phyloP scores from a whole-genome alignment of 75 land plant species.

The Picea glauca region DNA sequence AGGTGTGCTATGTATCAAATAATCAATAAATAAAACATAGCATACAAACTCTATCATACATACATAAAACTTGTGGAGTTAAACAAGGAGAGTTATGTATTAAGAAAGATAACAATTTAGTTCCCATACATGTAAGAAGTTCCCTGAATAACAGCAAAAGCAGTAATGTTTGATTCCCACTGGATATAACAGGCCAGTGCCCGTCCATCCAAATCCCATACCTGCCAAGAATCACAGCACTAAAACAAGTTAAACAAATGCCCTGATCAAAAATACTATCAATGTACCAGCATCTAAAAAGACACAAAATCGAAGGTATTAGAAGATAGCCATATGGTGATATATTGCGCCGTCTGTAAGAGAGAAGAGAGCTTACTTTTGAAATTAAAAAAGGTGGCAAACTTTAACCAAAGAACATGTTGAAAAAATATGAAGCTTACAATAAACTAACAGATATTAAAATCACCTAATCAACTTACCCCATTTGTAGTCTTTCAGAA shows the following conservation, averaged over 20 bases:
- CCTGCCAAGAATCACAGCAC: slow-evolving; percentile 27
- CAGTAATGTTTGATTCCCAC: slow-evolving; percentile 75
- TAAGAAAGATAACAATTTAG: slow-evolving; percentile 5
- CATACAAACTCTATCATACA: too few species aligned
- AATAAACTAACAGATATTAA: background rate
- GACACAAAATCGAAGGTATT: background rate
- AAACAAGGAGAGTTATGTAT: background rate
- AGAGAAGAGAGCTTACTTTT: background rate
- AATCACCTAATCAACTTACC: background rate
- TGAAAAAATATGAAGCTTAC: too few species aligned
- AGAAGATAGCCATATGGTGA: background rate
- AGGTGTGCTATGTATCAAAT: too few species aligned
- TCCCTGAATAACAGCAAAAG: slow-evolving; percentile 67
- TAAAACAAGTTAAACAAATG: slow-evolving; percentile 3
- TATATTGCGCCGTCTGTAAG: background rate
- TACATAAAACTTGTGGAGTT: background rate
- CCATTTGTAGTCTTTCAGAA: background rate
- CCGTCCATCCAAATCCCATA: slow-evolving; percentile 74
- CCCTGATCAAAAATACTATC: background rate
- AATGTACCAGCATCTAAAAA: background rate
- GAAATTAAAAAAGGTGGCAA: background rate
- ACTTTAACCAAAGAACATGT: background rate
- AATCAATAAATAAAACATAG: too few species aligned
- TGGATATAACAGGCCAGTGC: slow-evolving; percentile 28
- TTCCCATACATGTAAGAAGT: slow-evolving; percentile 55